Evolutionary conservation across 768 basidiomycete species (phyloP).

Genomic region (Tremella yokohamensis): DNA sequence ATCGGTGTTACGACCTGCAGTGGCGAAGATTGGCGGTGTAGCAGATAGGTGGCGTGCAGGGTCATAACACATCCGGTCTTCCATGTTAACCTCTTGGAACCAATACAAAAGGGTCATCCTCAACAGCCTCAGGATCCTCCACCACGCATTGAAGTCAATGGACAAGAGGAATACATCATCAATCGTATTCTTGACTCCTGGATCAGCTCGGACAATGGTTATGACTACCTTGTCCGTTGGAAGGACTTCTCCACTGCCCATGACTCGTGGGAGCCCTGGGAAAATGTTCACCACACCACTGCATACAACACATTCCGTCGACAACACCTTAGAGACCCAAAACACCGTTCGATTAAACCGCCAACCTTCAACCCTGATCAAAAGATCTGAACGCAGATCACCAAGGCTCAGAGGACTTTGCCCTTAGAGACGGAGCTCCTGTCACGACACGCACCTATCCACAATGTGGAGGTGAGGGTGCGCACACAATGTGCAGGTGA

Average conservation of each 20-base stretch:
- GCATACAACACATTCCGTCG: slow-evolving; percentile 7
- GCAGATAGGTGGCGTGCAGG: no score
- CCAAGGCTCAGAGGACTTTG: no score
- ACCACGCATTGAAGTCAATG: not conserved
- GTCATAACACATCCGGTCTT: no score
- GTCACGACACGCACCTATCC: no score
- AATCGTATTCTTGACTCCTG: not conserved
- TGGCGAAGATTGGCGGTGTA: no score
- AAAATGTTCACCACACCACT: not conserved
- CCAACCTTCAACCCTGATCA: not conserved
- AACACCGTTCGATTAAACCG: no score
- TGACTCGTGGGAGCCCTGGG: slow-evolving; percentile 4
- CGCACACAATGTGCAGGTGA: no score
- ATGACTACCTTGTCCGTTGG: not conserved
- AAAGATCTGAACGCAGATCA: not conserved
- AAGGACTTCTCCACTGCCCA: not conserved
- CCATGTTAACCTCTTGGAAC: not conserved
- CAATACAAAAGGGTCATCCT: not conserved
- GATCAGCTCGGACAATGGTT: not conserved
- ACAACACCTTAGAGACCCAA: not conserved
- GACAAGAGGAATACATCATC: not conserved
- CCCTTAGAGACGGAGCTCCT: no score
- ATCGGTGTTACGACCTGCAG: no score
- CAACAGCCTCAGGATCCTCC: slow-evolving; percentile 1
- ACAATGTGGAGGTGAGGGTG: no score